A percentile compares a stretch with the other conserved stretches of the same genome.
These are phyloP conservation scores for Geotrichum phurueaensis DNA, from an alignment of 1,139 yeast genomes.

Conservation along the genomic window DNA sequence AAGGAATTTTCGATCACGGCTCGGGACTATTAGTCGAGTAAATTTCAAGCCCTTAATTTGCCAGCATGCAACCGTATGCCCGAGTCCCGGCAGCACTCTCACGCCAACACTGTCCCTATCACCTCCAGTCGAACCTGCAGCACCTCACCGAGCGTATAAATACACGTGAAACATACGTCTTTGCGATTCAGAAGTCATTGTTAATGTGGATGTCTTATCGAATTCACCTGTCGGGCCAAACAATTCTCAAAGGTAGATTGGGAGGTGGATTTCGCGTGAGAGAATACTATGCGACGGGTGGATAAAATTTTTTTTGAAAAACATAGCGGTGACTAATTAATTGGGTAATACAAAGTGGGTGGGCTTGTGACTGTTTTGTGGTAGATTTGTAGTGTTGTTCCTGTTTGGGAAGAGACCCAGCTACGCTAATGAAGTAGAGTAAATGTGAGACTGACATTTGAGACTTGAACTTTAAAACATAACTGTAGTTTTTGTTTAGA, in stretches of 20 bases:
- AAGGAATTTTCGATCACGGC: background rate
- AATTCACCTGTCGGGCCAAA: constrained; percentile 17
- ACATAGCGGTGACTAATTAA: background rate
- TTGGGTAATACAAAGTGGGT: background rate
- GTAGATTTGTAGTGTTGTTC: background rate
- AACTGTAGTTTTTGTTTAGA: background rate
- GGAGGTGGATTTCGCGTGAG: constrained; percentile 9
- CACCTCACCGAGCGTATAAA: background rate
- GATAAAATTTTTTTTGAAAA: background rate
- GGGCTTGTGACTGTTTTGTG: constrained; percentile 3
- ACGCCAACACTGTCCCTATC: background rate
- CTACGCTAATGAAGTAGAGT: background rate
- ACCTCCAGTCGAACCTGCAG: background rate
- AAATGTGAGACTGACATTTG: background rate
- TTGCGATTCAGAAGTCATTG: constrained; percentile 19
- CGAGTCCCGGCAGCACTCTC: background rate
- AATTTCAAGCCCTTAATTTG: background rate
- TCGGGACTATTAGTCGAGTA: background rate
- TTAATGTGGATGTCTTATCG: constrained; percentile 18
- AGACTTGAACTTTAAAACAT: background rate
- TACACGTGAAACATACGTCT: constrained; percentile 15
- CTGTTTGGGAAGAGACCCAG: background rate
- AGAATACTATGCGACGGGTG: background rate
- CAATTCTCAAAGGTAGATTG: constrained; percentile 10
- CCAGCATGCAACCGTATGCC: background rate